phyloP scores from a whole-genome alignment of 768 basidiomycete genomes.

The Russula emetica region DNA sequence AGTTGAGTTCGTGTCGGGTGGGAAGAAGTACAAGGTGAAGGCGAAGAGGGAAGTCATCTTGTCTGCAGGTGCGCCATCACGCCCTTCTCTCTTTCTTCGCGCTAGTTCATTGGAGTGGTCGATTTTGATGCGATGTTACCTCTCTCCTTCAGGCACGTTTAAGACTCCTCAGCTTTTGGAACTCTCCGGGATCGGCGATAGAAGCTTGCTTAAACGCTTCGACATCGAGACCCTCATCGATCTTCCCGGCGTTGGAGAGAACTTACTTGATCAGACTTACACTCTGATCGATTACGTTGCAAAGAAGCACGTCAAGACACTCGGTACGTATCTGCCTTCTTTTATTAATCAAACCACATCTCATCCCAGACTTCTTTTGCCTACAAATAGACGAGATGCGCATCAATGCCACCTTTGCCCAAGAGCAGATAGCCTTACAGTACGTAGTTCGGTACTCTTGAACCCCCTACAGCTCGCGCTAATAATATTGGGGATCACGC shows the following conservation, averaged over 20 bases:
- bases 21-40: slow-evolving; percentile 33
- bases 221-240: slow-evolving; percentile 39
- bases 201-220: slow-evolving; percentile 33
- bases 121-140: neutral
- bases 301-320: slow-evolving; percentile 20
- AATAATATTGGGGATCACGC: neutral
- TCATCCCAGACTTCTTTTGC: neutral
- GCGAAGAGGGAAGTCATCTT: slow-evolving; percentile 43
- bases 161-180: slow-evolving; percentile 36
- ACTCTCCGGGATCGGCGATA: slow-evolving; percentile 37
- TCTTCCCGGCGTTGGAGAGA: slow-evolving; percentile 44
- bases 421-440: slow-evolving; percentile 15
- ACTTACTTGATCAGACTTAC: slow-evolving; percentile 34
- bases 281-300: slow-evolving; percentile 23
- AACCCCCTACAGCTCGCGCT: neutral
- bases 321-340: slow-evolving; percentile 8
- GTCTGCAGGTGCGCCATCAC: slow-evolving; percentile 28
- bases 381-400: slow-evolving; percentile 21
- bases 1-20: slow-evolving; percentile 34
- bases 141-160: slow-evolving; percentile 33
- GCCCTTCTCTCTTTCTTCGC: neutral
- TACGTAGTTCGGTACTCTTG: neutral
- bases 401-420: slow-evolving; percentile 17
- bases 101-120: neutral
- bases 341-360: neutral